Conservation (phyloP, 2,329 filamentous ascomycete genomes). For the Neospermospora avenae region DNA sequence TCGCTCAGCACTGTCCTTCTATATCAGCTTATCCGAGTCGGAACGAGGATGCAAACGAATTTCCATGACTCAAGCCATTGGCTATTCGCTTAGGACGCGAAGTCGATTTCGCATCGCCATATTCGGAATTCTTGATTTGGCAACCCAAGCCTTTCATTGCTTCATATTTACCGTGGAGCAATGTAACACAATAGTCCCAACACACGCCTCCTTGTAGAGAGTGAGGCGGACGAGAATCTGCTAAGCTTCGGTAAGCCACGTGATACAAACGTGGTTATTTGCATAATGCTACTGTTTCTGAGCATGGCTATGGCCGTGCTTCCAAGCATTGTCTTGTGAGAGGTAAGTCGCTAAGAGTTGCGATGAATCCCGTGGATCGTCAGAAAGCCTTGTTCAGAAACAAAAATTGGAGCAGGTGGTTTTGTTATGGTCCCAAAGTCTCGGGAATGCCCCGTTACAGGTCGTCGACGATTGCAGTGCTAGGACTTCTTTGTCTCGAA, state of each 20-base stretch:
- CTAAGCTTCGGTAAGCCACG: not conserved
- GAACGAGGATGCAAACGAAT: conserved; percentile 1
- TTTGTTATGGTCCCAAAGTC: not conserved
- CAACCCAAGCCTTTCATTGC: conserved; percentile 10
- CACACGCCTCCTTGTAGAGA: conserved; percentile 4
- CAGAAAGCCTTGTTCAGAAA: not conserved
- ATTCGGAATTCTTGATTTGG: not conserved
- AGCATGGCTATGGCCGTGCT: too few relatives aligned
- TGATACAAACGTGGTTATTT: conserved; percentile 5
- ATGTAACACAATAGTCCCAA: conserved; percentile 8
- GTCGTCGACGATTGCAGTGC: too few relatives aligned
- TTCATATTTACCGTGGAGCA: not conserved
- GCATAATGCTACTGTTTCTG: not conserved
- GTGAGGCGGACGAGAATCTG: conserved; percentile 17
- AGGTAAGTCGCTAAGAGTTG: not conserved
- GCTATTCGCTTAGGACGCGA: not conserved
- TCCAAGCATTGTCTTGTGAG: not conserved
- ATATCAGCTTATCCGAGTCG: not conserved
- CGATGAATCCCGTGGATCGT: not conserved
- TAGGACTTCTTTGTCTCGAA: too few relatives aligned
- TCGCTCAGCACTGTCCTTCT: not conserved
- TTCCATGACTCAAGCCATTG: not conserved
- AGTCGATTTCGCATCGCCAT: not conserved
- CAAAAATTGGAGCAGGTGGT: not conserved
- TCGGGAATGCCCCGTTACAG: not conserved